Evolutionary conservation across 2,329 filamentous ascomycete genomes (phyloP), one percentile per base, ranked within the genome.

Genomic region (Venturia nashicola): DNA sequence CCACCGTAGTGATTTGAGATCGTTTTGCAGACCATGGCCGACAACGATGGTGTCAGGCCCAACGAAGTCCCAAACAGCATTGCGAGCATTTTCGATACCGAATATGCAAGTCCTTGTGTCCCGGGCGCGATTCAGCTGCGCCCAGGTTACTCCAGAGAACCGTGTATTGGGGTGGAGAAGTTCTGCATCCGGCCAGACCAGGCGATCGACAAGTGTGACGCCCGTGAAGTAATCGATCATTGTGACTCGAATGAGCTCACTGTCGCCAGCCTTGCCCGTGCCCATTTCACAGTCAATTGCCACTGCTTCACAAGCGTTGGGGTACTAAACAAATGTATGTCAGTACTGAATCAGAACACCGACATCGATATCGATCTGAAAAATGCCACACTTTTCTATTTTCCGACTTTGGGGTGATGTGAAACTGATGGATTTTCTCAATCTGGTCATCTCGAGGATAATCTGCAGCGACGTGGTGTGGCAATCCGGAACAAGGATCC

Each of bases 201-300:
- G 73, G 6, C 71, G 75, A 69, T 85, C 78, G 39, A 85, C 69
- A 1, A 85, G 75, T 12, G 79, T 68, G 16, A 76, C 68, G 3
- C 76, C 74, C 0, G 78, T 76, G 68, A 83, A 82, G 68, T 80
- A 82, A 68, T 83, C 82, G 34, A 84, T 68, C 1, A 78, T 68
- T 0, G 78, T 79, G 1, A 85, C 51, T 3, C 81, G 80, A 65
- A 85, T 82, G 8, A 84, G 71, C 66, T 83, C 81, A 0, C 72
- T 70, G 11, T 83, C 79, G 7, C 78, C 76, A 5, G 71, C 71
- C 9, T 68, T 67, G 1, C 78, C 72, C 0, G 73, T 76, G 18
- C 82, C 81, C 80, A 84, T 83, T 67, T 84, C 82, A 66, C 82
- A 84, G 66, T 83, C 81, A 3, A 85, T 71, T 0, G 77, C 79